Conservation (phyloP, 2,329 filamentous ascomycete species). For the Pyricularia pennisetigena region DNA sequence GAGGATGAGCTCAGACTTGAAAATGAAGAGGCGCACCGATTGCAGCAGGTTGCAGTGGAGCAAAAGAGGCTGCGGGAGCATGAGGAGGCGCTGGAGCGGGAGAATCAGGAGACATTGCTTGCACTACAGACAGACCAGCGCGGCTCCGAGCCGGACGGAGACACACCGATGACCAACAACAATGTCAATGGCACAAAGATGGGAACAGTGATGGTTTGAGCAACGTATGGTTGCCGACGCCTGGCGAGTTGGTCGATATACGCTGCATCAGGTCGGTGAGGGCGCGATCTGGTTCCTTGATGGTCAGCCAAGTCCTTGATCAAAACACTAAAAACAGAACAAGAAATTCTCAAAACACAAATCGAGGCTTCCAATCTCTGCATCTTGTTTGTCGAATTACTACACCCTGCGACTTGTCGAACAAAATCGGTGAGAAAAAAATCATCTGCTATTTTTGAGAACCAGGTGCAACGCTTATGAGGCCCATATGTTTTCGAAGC, state of each 20-base stretch:
- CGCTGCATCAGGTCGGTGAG: neutral
- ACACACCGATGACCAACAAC: constrained; percentile 1
- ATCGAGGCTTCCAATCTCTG: too few relatives aligned
- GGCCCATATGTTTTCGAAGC: too few relatives aligned
- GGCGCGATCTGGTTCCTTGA: neutral
- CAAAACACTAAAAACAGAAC: neutral
- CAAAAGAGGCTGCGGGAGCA: constrained; percentile 14
- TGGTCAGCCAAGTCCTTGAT: neutral
- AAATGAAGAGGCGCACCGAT: constrained; percentile 43
- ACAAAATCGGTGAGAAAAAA: too few relatives aligned
- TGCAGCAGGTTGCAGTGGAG: constrained; percentile 34
- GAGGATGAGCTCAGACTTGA: constrained; percentile 39
- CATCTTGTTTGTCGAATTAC: too few relatives aligned
- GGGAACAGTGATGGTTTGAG: neutral
- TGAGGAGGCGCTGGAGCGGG: constrained; percentile 24
- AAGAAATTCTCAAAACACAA: neutral
- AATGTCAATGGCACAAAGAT: neutral
- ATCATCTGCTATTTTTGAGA: too few relatives aligned
- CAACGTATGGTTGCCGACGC: too few relatives aligned
- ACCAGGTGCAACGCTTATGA: too few relatives aligned
- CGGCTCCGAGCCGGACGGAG: neutral
- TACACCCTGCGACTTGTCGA: too few relatives aligned
- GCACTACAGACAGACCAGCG: constrained; percentile 6
- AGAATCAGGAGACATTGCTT: constrained; percentile 28
- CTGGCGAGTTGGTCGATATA: neutral